Conservation (phyloP, 768 basidiomycete species). For the Suillus clintonianus region DNA sequence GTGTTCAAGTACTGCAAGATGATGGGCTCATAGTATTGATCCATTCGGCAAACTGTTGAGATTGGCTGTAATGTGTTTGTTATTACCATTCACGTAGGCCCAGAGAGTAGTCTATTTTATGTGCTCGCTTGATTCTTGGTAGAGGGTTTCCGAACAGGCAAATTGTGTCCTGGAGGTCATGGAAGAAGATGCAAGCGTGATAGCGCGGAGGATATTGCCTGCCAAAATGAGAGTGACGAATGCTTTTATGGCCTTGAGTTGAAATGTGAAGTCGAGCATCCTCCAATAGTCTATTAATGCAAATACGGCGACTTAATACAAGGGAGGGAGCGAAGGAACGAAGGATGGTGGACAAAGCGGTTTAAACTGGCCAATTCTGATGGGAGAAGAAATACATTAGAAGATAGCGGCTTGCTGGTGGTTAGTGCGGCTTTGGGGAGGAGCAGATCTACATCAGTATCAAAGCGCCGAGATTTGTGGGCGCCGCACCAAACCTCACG, state of each 20-base stretch:
- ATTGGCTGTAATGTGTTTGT: conserved; percentile 17
- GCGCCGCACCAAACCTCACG: too few species aligned
- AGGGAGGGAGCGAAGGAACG: background rate
- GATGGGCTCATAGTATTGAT: conserved; percentile 62
- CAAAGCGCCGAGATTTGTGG: too few species aligned
- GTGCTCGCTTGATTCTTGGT: conserved; percentile 25
- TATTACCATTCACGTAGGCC: background rate
- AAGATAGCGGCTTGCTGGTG: background rate
- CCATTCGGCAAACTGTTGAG: conserved; percentile 54
- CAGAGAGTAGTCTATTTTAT: background rate
- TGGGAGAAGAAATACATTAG: background rate
- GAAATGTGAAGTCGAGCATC: conserved; percentile 7
- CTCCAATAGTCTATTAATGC: too few species aligned
- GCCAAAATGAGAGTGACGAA: conserved; percentile 19
- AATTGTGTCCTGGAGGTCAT: conserved; percentile 32
- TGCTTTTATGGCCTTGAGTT: conserved; percentile 15
- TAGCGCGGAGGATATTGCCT: conserved; percentile 10
- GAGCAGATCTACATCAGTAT: background rate
- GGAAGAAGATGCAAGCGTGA: conserved; percentile 24
- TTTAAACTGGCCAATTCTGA: background rate
- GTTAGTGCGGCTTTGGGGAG: background rate
- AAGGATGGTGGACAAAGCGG: background rate
- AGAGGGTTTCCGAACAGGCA: conserved; percentile 33
- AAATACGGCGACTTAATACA: background rate
- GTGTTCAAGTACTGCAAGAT: conserved; percentile 25